phyloP scores from a whole-genome alignment of 2,329 filamentous ascomycete species.

The Cercospora canescens region DNA sequence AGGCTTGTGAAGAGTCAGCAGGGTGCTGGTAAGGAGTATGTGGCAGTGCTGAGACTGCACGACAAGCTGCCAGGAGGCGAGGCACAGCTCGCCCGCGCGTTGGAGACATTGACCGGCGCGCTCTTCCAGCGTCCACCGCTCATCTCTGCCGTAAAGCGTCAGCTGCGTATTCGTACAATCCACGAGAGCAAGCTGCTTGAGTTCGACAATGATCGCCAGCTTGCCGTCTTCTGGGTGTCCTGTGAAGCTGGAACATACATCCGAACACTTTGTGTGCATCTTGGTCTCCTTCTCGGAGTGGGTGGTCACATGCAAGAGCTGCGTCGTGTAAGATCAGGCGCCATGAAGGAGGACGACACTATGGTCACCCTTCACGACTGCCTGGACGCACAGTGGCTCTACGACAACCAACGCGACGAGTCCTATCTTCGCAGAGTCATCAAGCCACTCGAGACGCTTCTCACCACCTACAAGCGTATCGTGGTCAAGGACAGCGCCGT shows the following conservation, averaged over 20 bases:
- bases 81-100: conserved; percentile 85
- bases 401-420: conserved; percentile 95
- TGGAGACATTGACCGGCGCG: conserved; percentile 94
- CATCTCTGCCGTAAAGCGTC: conserved; percentile 98
- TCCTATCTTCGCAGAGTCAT: conserved; percentile 89
- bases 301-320: conserved; percentile 99
- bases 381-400: conserved; percentile 91
- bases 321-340: conserved; percentile 86
- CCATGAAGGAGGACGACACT: conserved; percentile 87
- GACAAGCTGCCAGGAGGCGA: conserved; percentile 93
- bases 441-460: conserved; percentile 84
- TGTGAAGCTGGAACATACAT: conserved; percentile 99
- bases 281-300: conserved; percentile 75
- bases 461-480: conserved; percentile 92
- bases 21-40: conserved; percentile 98
- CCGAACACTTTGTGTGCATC: conserved; percentile 93
- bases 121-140: conserved; percentile 95
- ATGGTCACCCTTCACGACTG: conserved; percentile 95
- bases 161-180: conserved; percentile 96
- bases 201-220: conserved; percentile 97
- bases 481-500: conserved; percentile 97
- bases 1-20: conserved; percentile 98
- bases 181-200: conserved; percentile 93
- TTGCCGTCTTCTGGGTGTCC: conserved; percentile 98
- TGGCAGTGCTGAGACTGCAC: conserved; percentile 91